Base-by-base conservation (phyloP, 2,329 filamentous ascomycete species). In the Atkinsonella hypoxylon region DNA sequence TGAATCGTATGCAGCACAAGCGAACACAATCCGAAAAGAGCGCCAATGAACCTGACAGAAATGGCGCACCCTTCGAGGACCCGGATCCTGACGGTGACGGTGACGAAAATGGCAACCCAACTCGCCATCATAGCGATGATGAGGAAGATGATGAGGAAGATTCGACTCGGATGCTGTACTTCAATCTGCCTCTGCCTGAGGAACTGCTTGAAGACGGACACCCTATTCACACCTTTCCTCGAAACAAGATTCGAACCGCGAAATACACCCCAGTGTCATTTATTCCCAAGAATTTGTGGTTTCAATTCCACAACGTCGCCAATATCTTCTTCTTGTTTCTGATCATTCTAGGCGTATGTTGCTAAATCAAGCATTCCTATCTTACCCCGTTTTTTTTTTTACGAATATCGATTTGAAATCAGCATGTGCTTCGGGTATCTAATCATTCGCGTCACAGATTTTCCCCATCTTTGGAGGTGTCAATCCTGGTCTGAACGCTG, bases 271-370 rank as follows among this genome's bases (percentile, higher is more conserved):
- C 94, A 9, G 69, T 98, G 56, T 95, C 87, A 53, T 98, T 98
- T 69, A 68, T 98, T 30, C 93, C 93, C 13, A 97, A 97, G 73
- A 97, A 98, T 69, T 65, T 98, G 62, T 98, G 85, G 82, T 88
- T 95, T 57, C 94, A 98, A 68, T 97, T 98, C 64, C 91, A 98
- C 70, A 97, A 97, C 64, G 85, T 98, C 61, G 93, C 93, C 63
- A 98, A 98, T 67, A 85, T 97, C 49, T 98, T 97, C 71, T 98
- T 98, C 77, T 75, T 97, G 59, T 96, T 97, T 70, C 79, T 91
- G 61, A 90, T 96, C 64, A 95, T 98, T 63, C 78, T 98, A 53
- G 83, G 85, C 62, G 93, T 97, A 83, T 76, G 90, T 65, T 46
- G 43, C 38, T 12, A 20, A 13, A 51, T 20, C 47, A 15, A 7